Evolutionary conservation across 352 stramenopile species (phyloP), one percentile per base, ranked within the genome.

Genomic region (Phytopythium aichiense): DNA sequence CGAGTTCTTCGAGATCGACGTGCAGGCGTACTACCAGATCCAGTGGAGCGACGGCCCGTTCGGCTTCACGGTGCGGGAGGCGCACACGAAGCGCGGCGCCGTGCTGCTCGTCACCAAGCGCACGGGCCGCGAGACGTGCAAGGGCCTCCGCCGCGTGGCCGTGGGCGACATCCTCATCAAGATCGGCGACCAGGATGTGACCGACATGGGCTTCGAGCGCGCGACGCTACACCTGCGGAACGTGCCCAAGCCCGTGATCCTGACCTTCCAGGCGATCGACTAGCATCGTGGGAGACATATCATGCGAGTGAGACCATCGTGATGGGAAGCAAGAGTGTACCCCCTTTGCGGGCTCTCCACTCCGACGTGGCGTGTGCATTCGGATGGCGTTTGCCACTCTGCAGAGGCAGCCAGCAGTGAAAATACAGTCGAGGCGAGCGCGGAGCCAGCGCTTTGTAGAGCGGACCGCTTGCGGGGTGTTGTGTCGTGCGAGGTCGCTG

Each of bases 21-120:
- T 79, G 57, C 71, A 76, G 20, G 81, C 81, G 45, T 91, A 89
- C 68, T 94, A 91, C 61, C 73, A 83, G 56, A 81, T 94, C 56
- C 74, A 88, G 67, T 94, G 85, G 85, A 89, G 74, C 18, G 83
- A 92, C 40, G 85, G 85, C 22, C 81, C 85, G 23, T 94, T 94
- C 54, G 85, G 85, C 15, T 84, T 88, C 52, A 94, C 80, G 0
- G 83, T 94, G 25, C 83, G 84, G n/a, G 85, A 92, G 62, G 81
- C 80, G 6, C 72, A 82, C 55, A 90, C 83, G 16, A 79, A 86
- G 31, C 72, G 74, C 16, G 85, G 85, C 4, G 65, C 85, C 3
- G 77, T 92, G 31, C 76, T 91, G 55, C 72, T 94, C 25, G 80
- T 94, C 56, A 92, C 83, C n/a, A 89, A 91, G 55, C 82, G 81